Evolutionary conservation across 331 rosid species (phyloP).

Genomic region (Cydonia oblonga): DNA sequence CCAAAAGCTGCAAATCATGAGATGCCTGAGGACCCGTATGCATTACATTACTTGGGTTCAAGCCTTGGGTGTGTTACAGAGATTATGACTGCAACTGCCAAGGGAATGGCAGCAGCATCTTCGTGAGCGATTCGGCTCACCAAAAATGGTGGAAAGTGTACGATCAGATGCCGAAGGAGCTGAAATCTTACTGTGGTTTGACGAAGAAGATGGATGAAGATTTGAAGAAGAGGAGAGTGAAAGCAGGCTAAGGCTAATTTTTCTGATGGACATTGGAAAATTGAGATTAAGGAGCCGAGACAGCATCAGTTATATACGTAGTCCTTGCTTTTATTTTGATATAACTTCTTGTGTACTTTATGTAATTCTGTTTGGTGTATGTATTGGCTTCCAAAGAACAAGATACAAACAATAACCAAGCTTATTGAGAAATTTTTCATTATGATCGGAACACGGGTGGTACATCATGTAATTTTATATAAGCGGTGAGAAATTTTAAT

Average conservation of each 20-base stretch:
- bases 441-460: too few species aligned
- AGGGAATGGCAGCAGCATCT: constrained; percentile 18
- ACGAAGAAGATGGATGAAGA: constrained; percentile 34
- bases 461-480: too few species aligned
- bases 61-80: constrained; percentile 86
- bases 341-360: background rate
- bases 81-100: constrained; percentile 95
- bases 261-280: constrained; percentile 53
- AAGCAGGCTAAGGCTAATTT: constrained; percentile 32
- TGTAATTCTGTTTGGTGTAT: background rate
- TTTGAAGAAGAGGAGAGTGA: constrained; percentile 26
- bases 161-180: constrained; percentile 41
- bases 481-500: too few species aligned
- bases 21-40: constrained; percentile 16
- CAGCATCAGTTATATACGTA: constrained; percentile 1
- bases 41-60: constrained; percentile 59
- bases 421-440: too few species aligned
- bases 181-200: constrained; percentile 46
- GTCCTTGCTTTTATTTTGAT: background rate
- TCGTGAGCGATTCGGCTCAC: constrained; percentile 60
- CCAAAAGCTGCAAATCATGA: background rate
- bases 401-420: too few species aligned
- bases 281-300: constrained; percentile 44
- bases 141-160: constrained; percentile 61
- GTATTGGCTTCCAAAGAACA: too few species aligned